phyloP scores from a whole-genome alignment of 164 flowering plant genomes.

The Litsea cubeba region DNA sequence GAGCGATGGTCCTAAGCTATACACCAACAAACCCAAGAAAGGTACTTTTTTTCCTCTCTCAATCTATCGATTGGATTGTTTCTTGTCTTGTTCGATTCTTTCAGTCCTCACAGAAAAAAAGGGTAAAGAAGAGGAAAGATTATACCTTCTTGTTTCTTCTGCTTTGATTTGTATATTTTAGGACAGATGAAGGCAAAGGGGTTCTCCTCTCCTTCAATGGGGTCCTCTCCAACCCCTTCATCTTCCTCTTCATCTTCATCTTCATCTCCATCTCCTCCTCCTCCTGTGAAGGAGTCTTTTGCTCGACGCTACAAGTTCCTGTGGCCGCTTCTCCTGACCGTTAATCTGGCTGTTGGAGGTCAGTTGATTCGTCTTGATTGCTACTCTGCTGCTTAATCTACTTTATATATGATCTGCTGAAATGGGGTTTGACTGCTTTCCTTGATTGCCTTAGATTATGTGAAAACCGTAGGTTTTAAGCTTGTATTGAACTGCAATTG shows the following conservation, averaged over 20 bases:
- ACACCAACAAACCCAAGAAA: conserved; percentile 10
- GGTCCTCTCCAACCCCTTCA: neutral
- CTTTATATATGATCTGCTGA: neutral
- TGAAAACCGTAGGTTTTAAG: neutral
- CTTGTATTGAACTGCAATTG: neutral
- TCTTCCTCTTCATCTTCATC: conserved; percentile 5
- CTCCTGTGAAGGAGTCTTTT: conserved; percentile 61
- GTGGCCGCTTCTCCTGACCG: conserved; percentile 73
- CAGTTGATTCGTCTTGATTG: neutral
- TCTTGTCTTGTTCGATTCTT: neutral
- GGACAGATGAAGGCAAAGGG: conserved; percentile 6
- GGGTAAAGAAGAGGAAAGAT: neutral
- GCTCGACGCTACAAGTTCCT: conserved; percentile 66
- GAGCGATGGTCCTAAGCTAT: conserved; percentile 14
- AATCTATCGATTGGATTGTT: neutral
- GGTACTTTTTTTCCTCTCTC: neutral
- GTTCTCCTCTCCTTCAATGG: conserved; percentile 3
- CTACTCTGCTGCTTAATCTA: neutral
- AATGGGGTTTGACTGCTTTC: neutral
- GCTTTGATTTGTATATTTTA: neutral
- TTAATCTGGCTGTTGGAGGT: conserved; percentile 77
- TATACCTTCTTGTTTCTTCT: neutral
- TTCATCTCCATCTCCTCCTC: conserved; percentile 31
- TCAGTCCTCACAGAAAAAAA: neutral
- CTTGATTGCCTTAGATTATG: neutral